Percentiles rank a stretch among this genome's conserved stretches.
Evolutionary conservation across 2,329 filamentous ascomycete species (phyloP).

Genomic region (Ilyonectria destructans): DNA sequence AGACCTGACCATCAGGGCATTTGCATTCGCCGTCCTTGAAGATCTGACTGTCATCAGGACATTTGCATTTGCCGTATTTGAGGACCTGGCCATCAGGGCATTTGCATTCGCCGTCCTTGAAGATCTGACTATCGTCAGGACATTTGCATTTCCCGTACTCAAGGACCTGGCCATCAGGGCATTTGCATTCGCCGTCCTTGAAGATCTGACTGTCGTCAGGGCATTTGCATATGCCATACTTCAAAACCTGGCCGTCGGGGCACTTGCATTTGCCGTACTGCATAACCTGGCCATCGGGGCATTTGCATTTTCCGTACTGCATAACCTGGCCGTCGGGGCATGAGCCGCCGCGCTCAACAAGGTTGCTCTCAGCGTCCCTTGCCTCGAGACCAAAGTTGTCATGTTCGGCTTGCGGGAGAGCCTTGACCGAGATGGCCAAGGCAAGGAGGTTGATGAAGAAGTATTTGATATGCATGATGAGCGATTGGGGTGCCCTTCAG

Average conservation of each 20-base stretch:
- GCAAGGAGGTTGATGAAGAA: slow-evolving; percentile 5
- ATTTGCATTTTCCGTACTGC: neutral
- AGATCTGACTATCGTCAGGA: neutral
- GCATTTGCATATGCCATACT: neutral
- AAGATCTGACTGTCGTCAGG: neutral
- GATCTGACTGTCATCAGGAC: neutral
- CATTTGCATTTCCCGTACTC: neutral
- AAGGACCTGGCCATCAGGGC: neutral
- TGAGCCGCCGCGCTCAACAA: neutral
- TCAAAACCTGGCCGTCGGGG: neutral
- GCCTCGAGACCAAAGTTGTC: slow-evolving; percentile 1
- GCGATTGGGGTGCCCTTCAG: slow-evolving; percentile 1
- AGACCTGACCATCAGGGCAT: neutral
- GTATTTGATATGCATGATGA: slow-evolving; percentile 5
- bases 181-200: neutral
- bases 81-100: neutral
- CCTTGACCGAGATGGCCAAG: slow-evolving; percentile 10
- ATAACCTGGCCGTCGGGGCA: neutral
- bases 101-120: neutral
- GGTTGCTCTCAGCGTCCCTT: slow-evolving; percentile 4
- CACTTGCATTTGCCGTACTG: neutral
- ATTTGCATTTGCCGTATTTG: neutral
- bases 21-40: neutral
- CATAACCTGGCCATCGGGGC: neutral
- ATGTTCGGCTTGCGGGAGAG: neutral